Evolutionary conservation across 495 filamentous ascomycete genomes (phyloP), one percentile per base, ranked within the genome.

Genomic region (Talaromyces adpressus): DNA sequence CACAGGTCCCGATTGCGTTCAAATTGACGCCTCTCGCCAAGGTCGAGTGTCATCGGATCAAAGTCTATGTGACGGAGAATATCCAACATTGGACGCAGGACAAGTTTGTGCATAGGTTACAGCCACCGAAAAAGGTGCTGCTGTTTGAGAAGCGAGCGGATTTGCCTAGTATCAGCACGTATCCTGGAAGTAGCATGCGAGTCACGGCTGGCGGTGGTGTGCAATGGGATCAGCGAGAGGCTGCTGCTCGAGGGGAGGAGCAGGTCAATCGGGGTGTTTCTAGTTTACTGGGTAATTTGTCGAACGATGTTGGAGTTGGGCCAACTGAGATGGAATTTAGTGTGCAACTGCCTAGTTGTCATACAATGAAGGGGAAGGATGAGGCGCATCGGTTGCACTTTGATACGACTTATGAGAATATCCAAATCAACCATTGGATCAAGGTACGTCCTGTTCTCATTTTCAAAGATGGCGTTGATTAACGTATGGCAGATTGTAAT

Each of bases 351-450:
- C 94, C 94, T 4, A 95, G 93, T 47, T 98, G 94, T 70, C 87
- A 91, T 64, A 85, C 84, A 67, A 96, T 96, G 89, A 82, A 73
- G 67, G 87, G 89, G 30, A 88, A 88, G 58, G 91, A 95, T 65
- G 88, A 88, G 70, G 70, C 70, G 30, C 79, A 90, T 45, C 84
- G 86, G 62, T 74, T 98, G 57, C 91, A 96, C 72, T 96, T 94
- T 64, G 93, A 98, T 68, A 97, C 92, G 57, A 97, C 94, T 16
- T 98, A 93, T 81, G 89, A 90, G 73, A 94, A 96, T 62, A 96
- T 96, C 49, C 91, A 96, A 69, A 93, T 98, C 56, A 92, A 93
- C 68, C 94, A 98, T 71, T 98, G 95, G 94, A 97, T 98, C 70
- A 98, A 98, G 87, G 94, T 95, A 84, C 57, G 81, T 67, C 22